Evolutionary conservation across 148 eudicot species (phyloP).

Genomic region (Vaccinium darrowii): DNA sequence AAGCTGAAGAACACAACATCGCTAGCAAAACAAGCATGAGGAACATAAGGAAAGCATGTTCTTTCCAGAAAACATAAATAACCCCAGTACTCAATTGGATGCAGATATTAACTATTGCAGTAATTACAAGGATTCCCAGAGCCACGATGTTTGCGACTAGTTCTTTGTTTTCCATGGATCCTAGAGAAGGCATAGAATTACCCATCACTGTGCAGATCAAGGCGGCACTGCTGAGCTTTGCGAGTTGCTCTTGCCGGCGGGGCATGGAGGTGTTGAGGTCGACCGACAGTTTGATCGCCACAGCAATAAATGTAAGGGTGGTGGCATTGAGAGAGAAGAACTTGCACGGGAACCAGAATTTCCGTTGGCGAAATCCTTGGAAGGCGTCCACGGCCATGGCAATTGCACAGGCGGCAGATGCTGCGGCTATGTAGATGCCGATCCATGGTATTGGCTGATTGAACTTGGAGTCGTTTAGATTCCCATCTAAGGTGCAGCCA

Average conservation of each 20-base stretch:
- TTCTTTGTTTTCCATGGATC: conserved; percentile 35
- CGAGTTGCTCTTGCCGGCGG: conserved; percentile 38
- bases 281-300: conserved; percentile 42
- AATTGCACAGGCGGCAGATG: conserved; percentile 38
- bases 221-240: conserved; percentile 41
- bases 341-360: conserved; percentile 42
- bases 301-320: conserved; percentile 36
- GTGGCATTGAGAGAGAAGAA: conserved; percentile 50
- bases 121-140: conserved; percentile 43
- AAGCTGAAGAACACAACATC: conserved; percentile 31
- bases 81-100: conserved; percentile 48
- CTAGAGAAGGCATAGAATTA: conserved; percentile 45
- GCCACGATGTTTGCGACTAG: conserved; percentile 41
- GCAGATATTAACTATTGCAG: conserved; percentile 40
- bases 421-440: conserved; percentile 46
- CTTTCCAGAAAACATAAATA: conserved; percentile 43
- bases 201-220: conserved; percentile 45
- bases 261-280: conserved; percentile 63
- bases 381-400: conserved; percentile 47
- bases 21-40: conserved; percentile 39
- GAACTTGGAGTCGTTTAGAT: conserved; percentile 40
- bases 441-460: conserved; percentile 50
- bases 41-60: conserved; percentile 34
- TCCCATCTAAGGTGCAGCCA: conserved; percentile 37
- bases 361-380: conserved; percentile 32